Percentiles rank a stretch among this genome's conserved stretches.
These are phyloP conservation scores for Exidia glandulosa DNA, from an alignment of 768 basidiomycete genomes.

Conservation along the genomic window DNA sequence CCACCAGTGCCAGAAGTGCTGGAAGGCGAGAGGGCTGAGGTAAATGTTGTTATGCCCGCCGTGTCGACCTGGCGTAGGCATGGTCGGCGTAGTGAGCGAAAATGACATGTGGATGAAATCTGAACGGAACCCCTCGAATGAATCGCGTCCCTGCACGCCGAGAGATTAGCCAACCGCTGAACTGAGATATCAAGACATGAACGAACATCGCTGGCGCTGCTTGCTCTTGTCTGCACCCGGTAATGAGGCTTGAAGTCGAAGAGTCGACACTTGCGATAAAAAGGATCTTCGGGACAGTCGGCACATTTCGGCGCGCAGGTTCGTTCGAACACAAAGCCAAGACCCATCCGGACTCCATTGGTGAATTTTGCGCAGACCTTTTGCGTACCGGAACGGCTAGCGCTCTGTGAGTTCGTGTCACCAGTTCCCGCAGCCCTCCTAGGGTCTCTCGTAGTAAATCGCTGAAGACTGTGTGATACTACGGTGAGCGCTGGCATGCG, in stretches of 20 bases:
- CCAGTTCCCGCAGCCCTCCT: too few species aligned
- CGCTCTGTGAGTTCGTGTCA: too few species aligned
- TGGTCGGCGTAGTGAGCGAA: constrained; percentile 62
- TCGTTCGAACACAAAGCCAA: constrained; percentile 73
- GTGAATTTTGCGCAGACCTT: constrained; percentile 78
- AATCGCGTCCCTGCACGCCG: constrained; percentile 40
- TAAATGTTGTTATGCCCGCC: constrained; percentile 60
- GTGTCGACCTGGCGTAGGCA: constrained; percentile 15
- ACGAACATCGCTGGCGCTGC: constrained; percentile 26
- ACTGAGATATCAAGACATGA: constrained; percentile 4
- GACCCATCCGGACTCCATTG: constrained; percentile 78
- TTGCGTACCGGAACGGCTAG: constrained; percentile 10
- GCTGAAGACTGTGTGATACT: not conserved
- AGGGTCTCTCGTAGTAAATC: not conserved
- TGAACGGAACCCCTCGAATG: constrained; percentile 80
- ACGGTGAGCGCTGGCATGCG: not conserved
- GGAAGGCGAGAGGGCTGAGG: constrained; percentile 71
- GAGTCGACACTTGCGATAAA: constrained; percentile 67
- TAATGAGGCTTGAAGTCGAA: constrained; percentile 79
- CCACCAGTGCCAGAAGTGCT: constrained; percentile 93
- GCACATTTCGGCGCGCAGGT: constrained; percentile 63
- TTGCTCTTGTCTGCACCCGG: constrained; percentile 45
- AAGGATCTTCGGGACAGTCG: constrained; percentile 47
- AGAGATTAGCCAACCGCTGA: not conserved
- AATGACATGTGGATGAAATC: constrained; percentile 89